Base-by-base conservation (phyloP, 225 moss, liverwort and hornwort species). In the Bryoerythrophyllum caledonicum region DNA sequence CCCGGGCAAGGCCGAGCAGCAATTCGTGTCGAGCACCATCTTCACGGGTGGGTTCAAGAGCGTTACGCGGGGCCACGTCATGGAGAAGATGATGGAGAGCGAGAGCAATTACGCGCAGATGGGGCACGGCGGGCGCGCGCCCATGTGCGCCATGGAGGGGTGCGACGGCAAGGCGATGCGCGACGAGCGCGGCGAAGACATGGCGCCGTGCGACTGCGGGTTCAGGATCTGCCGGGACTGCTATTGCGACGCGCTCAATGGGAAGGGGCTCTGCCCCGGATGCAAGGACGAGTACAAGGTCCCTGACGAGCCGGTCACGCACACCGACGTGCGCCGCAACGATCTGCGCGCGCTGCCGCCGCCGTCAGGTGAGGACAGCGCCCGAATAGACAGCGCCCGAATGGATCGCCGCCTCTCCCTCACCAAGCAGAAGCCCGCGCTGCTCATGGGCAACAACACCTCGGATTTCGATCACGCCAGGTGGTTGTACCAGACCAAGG, bases 21-120 rank as follows among this genome's bases (percentile, higher is more conserved):
- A 96, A 58, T 93, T 96, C 46, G 96, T 96, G 15, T 93, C 96
- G 1, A 93, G 91, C 79, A 93, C 96, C 28, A 93, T 96, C 63
- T 96, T 96, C 74, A 96, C 91, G 1, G 96, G 96, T 20, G 96
- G 96, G 21, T 96, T 91, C 79, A 93, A 96, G 65, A 83, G 84
- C 48, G 87, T 84, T 8, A 92, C 96, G 4, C 82, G 96, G 35
- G 96, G 96, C 38, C 96, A 96, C 65, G 93, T 89, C 6, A 96
- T 93, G 93, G 93, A 96, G 82, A 96, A 93, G 78, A 90, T 93
- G 85, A 92, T 83, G 71, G 90, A 91, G 37, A 84, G 86, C 15
- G 95, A 91, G 55, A 79, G 76, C 4, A 87, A 77, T 32, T 90
- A 92, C 25, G 68, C 84, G 6, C 90, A 89, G 72, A 80, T 85